A percentile compares a stretch with the other conserved stretches of the same genome.
These are phyloP conservation scores for Epichloe sylvatica DNA, from an alignment of 2,329 filamentous ascomycete genomes.

Conservation along the genomic window DNA sequence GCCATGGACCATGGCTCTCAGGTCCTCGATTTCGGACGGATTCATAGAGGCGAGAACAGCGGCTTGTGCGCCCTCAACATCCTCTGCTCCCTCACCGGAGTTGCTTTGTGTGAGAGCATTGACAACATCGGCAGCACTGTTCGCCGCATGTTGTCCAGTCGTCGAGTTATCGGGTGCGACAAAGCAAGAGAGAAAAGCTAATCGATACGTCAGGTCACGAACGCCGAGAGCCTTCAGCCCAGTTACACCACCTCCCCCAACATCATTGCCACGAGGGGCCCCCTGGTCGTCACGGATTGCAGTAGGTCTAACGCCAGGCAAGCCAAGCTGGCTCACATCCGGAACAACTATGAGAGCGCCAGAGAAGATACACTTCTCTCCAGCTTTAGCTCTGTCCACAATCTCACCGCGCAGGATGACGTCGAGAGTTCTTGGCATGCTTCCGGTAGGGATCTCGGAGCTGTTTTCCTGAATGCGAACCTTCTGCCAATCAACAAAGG, in stretches of 20 bases:
- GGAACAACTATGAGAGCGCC: conserved; percentile 92
- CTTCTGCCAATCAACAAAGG: conserved; percentile 98
- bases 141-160: conserved; percentile 56
- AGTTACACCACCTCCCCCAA: conserved; percentile 73
- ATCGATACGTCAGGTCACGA: conserved; percentile 81
- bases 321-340: conserved; percentile 85
- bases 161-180: conserved; percentile 77
- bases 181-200: conserved; percentile 97
- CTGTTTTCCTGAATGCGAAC: conserved; percentile 97
- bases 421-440: conserved; percentile 97
- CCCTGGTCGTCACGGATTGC: conserved; percentile 72
- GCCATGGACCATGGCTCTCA: conserved; percentile 85
- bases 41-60: conserved; percentile 79
- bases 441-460: conserved; percentile 93
- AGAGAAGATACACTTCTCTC: conserved; percentile 96
- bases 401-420: conserved; percentile 94
- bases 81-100: conserved; percentile 51
- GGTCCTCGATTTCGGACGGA: conserved; percentile 74
- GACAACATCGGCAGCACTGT: conserved; percentile 61
- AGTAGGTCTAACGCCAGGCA: conserved; percentile 73
- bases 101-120: conserved; percentile 56
- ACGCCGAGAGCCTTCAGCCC: conserved; percentile 89
- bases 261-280: conserved; percentile 59
- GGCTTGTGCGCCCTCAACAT: conserved; percentile 75
- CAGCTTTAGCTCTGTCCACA: conserved; percentile 91